Evolutionary conservation across 1,284 basidiomycete species (phyloP), one percentile per base, ranked within the genome.

Genomic region (Papiliotrema terrestris): DNA sequence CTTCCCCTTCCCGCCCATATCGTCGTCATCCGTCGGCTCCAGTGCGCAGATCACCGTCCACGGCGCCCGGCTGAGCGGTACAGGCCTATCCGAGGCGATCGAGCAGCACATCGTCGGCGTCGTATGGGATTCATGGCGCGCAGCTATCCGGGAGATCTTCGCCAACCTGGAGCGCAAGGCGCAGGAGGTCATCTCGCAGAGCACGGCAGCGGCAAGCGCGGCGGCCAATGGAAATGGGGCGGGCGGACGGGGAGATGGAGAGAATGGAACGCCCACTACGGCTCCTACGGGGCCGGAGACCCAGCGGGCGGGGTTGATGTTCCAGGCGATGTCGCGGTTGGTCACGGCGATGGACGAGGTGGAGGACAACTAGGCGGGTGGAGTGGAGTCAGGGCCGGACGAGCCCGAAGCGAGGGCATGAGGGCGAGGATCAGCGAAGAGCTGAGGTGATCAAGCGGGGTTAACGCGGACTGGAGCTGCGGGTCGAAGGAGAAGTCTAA

Each of bases 271-370:
- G 23, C 26, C 36, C 26, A 26, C 41, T 25, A 13, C 46, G 19
- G 38, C 35, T 14, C 26, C 36, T 29, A 37, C 48, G 2, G 66
- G 66, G 48, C 56, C 72, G 20, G 73, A 75, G 57, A 74, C 68
- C 37, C 73, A 75, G 59, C 59, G 73, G 42, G 73, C 73, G 3
- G 73, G 73, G 9, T 57, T 75, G 51, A 69, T 75, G 57, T 75
- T 73, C 63, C 73, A 75, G 60, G 73, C 72, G 20, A 72, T 73
- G 60, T 62, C 63, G 39, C 62, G 73, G 43, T 62, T 75, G 58
- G 65, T 70, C 35, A 70, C 68, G n/a, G 73, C 73, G n/a, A 74
- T 75, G 73, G 72, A 73, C 56, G 73, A 75, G 59, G 73, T 74
- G 4, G 73, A 75, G 64, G 64, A 64, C 8, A 54, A 49, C 19